Conservation (phyloP, 73 alveolate species). For the Tetrahymena malaccensis region DNA sequence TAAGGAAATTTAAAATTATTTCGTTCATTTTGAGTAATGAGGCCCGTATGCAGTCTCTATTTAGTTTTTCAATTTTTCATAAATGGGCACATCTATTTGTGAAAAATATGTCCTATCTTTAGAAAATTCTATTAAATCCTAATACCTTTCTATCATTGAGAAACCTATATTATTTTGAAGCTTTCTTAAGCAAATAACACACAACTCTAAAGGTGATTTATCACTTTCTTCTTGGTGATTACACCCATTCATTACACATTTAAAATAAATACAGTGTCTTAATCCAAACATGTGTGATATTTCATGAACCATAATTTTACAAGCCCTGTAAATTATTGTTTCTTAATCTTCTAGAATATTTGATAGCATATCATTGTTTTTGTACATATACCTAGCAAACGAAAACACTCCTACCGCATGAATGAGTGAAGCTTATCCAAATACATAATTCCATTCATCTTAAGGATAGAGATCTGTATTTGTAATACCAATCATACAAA, state of each 20-base stretch:
- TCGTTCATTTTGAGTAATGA: not conserved
- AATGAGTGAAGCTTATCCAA: slow-evolving; percentile 52
- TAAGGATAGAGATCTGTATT: slow-evolving; percentile 74
- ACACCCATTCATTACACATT: slow-evolving; percentile 86
- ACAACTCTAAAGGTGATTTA: slow-evolving; percentile 15
- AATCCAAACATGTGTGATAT: slow-evolving; percentile 87
- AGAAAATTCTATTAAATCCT: not conserved
- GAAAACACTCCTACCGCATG: slow-evolving; percentile 60
- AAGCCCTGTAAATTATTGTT: slow-evolving; percentile 44
- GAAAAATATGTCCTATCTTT: not conserved
- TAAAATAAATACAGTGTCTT: slow-evolving; percentile 72
- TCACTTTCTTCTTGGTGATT: slow-evolving; percentile 58
- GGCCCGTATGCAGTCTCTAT: not conserved
- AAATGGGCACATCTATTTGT: not conserved
- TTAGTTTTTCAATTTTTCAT: not conserved
- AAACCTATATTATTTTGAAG: not conserved
- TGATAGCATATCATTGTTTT: not conserved
- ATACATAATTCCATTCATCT: slow-evolving; percentile 68
- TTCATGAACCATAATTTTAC: slow-evolving; percentile 83
- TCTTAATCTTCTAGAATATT: slow-evolving; percentile 36
- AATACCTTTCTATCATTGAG: not conserved
- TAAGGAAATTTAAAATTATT: no score
- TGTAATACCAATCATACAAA: slow-evolving; percentile 67
- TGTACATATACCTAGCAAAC: slow-evolving; percentile 45
- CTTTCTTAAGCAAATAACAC: not conserved